Conservation (phyloP, 2,329 filamentous ascomycete species). For the Penicillium sp. region DNA sequence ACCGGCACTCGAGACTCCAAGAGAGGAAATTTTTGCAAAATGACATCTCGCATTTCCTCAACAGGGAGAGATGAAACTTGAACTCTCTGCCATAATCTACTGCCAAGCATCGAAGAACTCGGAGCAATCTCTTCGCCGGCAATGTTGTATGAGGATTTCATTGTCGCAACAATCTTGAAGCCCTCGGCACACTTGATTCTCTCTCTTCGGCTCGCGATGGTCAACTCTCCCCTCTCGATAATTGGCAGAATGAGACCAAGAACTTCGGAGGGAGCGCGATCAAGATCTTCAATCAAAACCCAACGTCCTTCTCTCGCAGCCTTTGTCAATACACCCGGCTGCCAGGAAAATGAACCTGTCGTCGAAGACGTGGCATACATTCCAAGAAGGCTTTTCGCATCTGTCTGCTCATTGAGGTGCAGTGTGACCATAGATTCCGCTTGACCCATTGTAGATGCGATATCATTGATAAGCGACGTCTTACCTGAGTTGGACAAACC, state of each 20-base stretch:
- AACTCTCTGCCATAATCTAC: constrained; percentile 83
- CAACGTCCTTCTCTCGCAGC: constrained; percentile 92
- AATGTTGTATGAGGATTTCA: constrained; percentile 68
- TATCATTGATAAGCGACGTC: constrained; percentile 79
- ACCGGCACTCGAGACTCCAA: constrained; percentile 58
- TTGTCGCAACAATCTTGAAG: constrained; percentile 89
- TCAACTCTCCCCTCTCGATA: constrained; percentile 86
- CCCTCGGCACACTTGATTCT: constrained; percentile 77
- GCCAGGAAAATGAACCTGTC: constrained; percentile 89
- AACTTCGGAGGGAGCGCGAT: constrained; percentile 91
- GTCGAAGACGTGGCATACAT: constrained; percentile 88
- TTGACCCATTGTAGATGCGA: constrained; percentile 77
- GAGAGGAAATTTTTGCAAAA: constrained; percentile 68
- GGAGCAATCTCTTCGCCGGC: constrained; percentile 71
- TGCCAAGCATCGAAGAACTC: constrained; percentile 70
- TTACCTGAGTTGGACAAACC: constrained; percentile 88
- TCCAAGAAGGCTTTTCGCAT: constrained; percentile 93
- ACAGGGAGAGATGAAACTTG: constrained; percentile 65
- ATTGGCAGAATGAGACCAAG: constrained; percentile 89
- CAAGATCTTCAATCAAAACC: constrained; percentile 96
- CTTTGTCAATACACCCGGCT: constrained; percentile 86
- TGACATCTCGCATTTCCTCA: constrained; percentile 72
- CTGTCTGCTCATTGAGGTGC: constrained; percentile 96
- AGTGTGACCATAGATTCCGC: constrained; percentile 84
- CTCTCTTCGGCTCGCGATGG: constrained; percentile 87